Evolutionary conservation across 1,284 basidiomycete genomes (phyloP), one percentile per base, ranked within the genome.

Genomic region (Baeospora myosura): DNA sequence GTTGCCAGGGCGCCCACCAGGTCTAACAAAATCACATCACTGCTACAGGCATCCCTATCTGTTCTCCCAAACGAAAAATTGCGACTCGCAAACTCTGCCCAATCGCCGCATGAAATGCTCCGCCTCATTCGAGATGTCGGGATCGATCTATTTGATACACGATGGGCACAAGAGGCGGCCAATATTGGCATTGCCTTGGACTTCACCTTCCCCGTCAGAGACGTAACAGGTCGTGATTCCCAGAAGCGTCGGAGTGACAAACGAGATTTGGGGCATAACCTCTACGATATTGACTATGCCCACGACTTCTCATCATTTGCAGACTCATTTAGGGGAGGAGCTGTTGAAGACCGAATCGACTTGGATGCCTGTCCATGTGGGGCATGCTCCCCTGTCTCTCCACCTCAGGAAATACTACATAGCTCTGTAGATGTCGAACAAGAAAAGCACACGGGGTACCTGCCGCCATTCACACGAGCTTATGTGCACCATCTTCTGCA

Each of bases 401-500:
- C 69, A 0, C n/a, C 61, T 0, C 52, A 51, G 3, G 61, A 56
- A 11, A 60, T 79, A 30, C 51, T 58, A 10, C 78, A 85, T 46
- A 78, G 80, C 46, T 43, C 49, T 2, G 43, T 71, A 18, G 80
- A 81, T 48, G 52, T 45, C 16, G n/a, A n/a, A n/a, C n/a, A n/a
- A n/a, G n/a, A n/a, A n/a, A n/a, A n/a, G n/a, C n/a, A n/a, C n/a
- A 34, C 18, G 11, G 33, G 18, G 0, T 43, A 56, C 49, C 51
- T 58, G 17, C 60, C 62, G 2, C 65, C 74, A 0, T 73, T 69
- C 52, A 79, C 76, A 2, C 74, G 81, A n/a, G 81, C 83, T 2
- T 90, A 90, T 51, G 41, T 88, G 23, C 86, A 91, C 55, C 88
- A 91, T 52, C 73, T 91, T 8, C 64, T 90, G 31, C 80, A 84